phyloP scores from a whole-genome alignment of 139 green algal species.

The Micractinium conductrix region DNA sequence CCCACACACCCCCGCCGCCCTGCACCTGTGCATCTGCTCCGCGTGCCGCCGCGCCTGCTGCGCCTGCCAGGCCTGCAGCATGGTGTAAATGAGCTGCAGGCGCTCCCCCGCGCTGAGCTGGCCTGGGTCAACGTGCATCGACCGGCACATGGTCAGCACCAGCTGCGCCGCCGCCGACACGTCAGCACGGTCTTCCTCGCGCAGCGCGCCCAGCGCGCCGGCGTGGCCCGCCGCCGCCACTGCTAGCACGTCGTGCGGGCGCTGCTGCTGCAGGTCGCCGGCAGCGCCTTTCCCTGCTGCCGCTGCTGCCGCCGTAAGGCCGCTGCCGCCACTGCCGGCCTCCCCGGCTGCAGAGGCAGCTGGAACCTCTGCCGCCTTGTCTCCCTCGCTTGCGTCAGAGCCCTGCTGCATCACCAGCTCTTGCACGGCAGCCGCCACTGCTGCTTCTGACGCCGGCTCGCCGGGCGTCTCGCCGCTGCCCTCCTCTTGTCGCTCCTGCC shows the following conservation, averaged over 20 bases:
- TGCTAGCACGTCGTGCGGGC: not conserved
- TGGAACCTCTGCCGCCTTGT: not conserved
- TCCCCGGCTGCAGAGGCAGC: not conserved
- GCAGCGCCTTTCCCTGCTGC: not conserved
- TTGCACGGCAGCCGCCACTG: conserved; percentile 11
- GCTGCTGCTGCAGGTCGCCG: not conserved
- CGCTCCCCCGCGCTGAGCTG: conserved; percentile 35
- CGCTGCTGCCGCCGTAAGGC: not conserved
- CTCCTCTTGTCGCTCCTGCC: too few species aligned
- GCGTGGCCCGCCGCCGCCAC: not conserved
- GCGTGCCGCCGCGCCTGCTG: conserved; percentile 31
- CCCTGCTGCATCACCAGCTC: conserved; percentile 12
- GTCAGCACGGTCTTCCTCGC: not conserved
- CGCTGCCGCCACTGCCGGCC: not conserved
- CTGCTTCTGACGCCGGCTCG: not conserved
- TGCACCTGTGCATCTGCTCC: conserved; percentile 1
- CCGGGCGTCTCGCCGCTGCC: too few species aligned
- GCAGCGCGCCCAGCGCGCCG: not conserved
- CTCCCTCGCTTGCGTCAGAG: not conserved
- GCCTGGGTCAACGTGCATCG: conserved; percentile 6
- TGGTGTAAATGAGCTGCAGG: conserved; percentile 36
- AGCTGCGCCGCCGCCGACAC: conserved; percentile 19
- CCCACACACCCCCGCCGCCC: not conserved
- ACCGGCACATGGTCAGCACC: conserved; percentile 23
- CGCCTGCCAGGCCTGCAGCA: conserved; percentile 43